phyloP scores from a whole-genome alignment of 2,329 filamentous ascomycete genomes.

The Arthrobotrys sphaeroides region DNA sequence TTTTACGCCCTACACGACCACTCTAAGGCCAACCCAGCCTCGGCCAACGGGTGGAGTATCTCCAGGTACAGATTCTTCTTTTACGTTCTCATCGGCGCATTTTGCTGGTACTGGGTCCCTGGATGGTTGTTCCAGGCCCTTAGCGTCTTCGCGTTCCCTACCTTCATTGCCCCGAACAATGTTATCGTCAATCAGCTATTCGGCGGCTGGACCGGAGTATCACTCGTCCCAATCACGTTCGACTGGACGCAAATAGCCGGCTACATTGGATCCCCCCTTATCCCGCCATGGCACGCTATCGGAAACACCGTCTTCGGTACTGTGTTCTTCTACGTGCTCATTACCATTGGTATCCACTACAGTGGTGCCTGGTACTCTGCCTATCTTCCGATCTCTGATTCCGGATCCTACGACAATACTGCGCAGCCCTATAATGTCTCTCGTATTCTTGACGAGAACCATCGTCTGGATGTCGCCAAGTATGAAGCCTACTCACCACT shows the following conservation, averaged over 20 bases:
- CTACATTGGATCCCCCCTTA: constrained; percentile 73
- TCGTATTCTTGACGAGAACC: constrained; percentile 70
- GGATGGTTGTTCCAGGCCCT: constrained; percentile 75
- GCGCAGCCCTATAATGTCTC: constrained; percentile 72
- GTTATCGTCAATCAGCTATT: constrained; percentile 77
- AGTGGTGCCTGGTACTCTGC: constrained; percentile 71
- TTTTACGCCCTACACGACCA: constrained; percentile 79
- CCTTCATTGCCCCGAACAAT: constrained; percentile 76
- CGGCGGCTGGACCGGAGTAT: constrained; percentile 74
- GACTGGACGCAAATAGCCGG: constrained; percentile 79
- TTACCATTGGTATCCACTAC: constrained; percentile 71
- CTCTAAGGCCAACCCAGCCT: constrained; percentile 66
- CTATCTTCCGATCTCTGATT: constrained; percentile 76
- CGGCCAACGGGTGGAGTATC: constrained; percentile 71
- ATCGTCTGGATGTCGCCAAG: constrained; percentile 71
- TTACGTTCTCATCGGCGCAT: constrained; percentile 68
- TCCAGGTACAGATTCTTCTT: constrained; percentile 73
- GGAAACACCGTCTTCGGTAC: constrained; percentile 77
- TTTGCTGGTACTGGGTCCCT: constrained; percentile 75
- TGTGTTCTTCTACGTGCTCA: constrained; percentile 72
- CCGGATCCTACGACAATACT: constrained; percentile 76
- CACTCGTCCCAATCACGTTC: constrained; percentile 76
- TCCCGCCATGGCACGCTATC: constrained; percentile 78
- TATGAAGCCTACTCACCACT: constrained; percentile 75
- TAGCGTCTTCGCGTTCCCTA: constrained; percentile 75